Percentiles rank a stretch among this genome's conserved stretches.
phyloP scores from a whole-genome alignment of 257 asterid species.

The Cinchona pubescens region DNA sequence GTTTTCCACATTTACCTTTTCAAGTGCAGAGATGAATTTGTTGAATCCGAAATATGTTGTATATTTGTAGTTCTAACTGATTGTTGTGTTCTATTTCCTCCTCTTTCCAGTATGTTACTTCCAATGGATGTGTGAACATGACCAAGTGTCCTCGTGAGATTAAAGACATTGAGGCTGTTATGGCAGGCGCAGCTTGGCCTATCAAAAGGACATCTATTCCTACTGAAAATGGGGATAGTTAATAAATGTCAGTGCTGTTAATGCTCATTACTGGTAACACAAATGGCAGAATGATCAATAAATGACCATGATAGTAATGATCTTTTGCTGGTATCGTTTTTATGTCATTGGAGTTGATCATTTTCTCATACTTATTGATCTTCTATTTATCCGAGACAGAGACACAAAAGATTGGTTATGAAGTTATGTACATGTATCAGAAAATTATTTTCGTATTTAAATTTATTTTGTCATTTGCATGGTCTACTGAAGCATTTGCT shows the following conservation, averaged over 20 bases:
- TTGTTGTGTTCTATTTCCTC: neutral
- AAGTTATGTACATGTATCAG: neutral
- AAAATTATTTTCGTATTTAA: neutral
- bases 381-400: neutral
- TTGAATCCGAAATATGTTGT: neutral
- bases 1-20: neutral
- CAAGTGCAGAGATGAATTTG: neutral
- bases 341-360: neutral
- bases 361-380: neutral
- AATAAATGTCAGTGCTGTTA: conserved; percentile 7
- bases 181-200: conserved; percentile 92
- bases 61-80: neutral
- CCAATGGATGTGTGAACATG: conserved; percentile 79
- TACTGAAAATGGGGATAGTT: conserved; percentile 23
- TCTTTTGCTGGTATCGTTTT: neutral
- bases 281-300: neutral
- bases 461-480: no score
- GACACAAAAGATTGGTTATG: no score
- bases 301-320: neutral
- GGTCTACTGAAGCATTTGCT: no score
- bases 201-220: conserved; percentile 32
- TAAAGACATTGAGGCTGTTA: conserved; percentile 83
- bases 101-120: conserved; percentile 54
- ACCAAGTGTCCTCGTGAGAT: conserved; percentile 78
- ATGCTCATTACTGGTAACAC: neutral